phyloP scores from a whole-genome alignment of 176 grass and related monocot genomes.

The Oryza meyeriana region DNA sequence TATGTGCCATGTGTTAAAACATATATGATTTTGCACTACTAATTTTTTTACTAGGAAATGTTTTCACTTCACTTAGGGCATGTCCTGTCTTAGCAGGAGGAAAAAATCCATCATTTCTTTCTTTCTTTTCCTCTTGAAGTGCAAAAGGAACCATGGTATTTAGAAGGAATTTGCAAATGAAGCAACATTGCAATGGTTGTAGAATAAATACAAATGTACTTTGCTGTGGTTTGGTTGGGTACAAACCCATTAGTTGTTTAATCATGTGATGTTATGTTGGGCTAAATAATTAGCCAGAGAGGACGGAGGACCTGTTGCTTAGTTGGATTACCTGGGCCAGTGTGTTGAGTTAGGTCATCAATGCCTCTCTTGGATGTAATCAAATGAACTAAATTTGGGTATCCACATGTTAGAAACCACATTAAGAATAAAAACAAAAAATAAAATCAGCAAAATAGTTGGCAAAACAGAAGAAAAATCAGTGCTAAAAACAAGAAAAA shows the following conservation, averaged over 20 bases:
- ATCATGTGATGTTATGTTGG: slow-evolving; percentile 18
- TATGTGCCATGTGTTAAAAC: no score
- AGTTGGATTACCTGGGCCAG: not conserved
- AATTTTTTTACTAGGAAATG: no score
- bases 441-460: not conserved
- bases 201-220: not conserved
- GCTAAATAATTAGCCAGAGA: not conserved
- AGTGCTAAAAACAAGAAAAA: not conserved
- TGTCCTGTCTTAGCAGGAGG: no score
- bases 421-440: not conserved
- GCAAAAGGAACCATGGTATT: not conserved
- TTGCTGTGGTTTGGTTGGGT: not conserved
- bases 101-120: no score
- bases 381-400: not conserved
- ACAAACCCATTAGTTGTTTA: not conserved
- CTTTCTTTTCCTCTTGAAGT: not conserved
- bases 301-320: slow-evolving; percentile 1
- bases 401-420: not conserved
- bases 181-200: not conserved
- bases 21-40: no score
- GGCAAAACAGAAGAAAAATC: not conserved
- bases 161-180: not conserved
- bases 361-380: slow-evolving; percentile 7
- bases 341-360: not conserved
- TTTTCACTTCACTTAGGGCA: no score